Evolutionary conservation across 495 filamentous ascomycete species (phyloP).

Genomic region (Penicillium chermesinum): DNA sequence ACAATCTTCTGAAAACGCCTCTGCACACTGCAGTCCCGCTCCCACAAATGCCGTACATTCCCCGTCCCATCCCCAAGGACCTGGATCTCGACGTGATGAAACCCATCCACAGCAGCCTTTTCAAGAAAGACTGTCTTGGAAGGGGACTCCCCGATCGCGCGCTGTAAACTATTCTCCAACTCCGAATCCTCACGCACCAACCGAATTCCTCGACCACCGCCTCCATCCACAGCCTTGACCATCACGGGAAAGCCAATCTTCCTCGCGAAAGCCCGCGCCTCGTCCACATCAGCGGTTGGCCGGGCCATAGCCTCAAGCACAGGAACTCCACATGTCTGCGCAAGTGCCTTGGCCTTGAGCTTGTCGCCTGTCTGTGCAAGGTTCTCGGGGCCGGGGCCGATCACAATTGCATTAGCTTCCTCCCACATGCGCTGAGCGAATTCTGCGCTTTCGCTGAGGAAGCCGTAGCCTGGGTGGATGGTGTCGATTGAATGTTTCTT

Average conservation of each 20-base stretch:
- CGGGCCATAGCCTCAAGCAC: constrained; percentile 45
- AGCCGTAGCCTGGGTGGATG: constrained; percentile 60
- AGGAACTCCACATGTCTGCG: constrained; percentile 49
- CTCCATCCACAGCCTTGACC: constrained; percentile 51
- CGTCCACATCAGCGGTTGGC: constrained; percentile 35
- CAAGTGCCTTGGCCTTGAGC: constrained; percentile 50
- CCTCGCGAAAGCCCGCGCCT: constrained; percentile 39
- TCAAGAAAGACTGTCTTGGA: constrained; percentile 51
- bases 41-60: constrained; percentile 48
- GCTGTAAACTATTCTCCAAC: constrained; percentile 37
- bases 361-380: constrained; percentile 53
- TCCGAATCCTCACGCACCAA: constrained; percentile 34
- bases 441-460: constrained; percentile 54
- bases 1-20: constrained; percentile 54
- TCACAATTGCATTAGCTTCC: constrained; percentile 43
- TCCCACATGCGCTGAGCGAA: constrained; percentile 49
- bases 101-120: constrained; percentile 45
- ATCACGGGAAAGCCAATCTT: constrained; percentile 51
- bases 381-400: constrained; percentile 51
- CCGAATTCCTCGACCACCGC: constrained; percentile 48
- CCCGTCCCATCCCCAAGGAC: constrained; percentile 52
- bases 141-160: constrained; percentile 45
- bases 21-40: constrained; percentile 58
- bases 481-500: constrained; percentile 49
- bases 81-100: constrained; percentile 55